Conservation (phyloP, 805 yeast genomes). For the Wickerhamomyces silvicola region DNA sequence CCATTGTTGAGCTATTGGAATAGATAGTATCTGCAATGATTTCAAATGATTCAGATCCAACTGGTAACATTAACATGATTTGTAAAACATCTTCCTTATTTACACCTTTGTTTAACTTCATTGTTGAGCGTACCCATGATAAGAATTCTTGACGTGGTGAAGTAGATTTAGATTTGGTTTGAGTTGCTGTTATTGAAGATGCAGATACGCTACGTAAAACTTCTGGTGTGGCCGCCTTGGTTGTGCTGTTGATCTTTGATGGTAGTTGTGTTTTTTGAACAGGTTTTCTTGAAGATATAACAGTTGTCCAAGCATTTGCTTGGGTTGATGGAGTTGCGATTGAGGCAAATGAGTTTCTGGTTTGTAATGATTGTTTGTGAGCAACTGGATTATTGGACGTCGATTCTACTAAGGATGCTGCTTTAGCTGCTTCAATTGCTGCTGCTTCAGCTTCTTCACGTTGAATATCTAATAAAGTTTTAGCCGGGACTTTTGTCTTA, state of each 20-base stretch:
- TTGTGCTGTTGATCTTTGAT: slow-evolving; percentile 8
- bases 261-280: slow-evolving; percentile 4
- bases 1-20: slow-evolving; percentile 83
- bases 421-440: slow-evolving; percentile 22
- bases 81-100: slow-evolving; percentile 73
- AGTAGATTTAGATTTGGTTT: slow-evolving; percentile 9
- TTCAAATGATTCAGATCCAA: slow-evolving; percentile 66
- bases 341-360: slow-evolving; percentile 18
- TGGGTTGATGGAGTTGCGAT: slow-evolving; percentile 10
- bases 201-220: slow-evolving; percentile 33
- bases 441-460: slow-evolving; percentile 42
- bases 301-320: slow-evolving; percentile 35
- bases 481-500: slow-evolving; percentile 28
- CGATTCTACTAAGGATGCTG: slow-evolving; percentile 13
- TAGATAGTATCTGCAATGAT: slow-evolving; percentile 90
- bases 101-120: slow-evolving; percentile 67
- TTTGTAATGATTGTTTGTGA: slow-evolving; percentile 3
- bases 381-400: slow-evolving; percentile 6
- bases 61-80: slow-evolving; percentile 74
- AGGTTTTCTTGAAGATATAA: slow-evolving; percentile 19
- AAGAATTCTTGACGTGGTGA: slow-evolving; percentile 57
- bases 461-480: slow-evolving; percentile 57
- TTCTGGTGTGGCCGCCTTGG: slow-evolving; percentile 25
- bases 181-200: slow-evolving; percentile 3
- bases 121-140: slow-evolving; percentile 63